Base-by-base conservation (phyloP, 805 yeast genomes). In the Candida corydali region DNA sequence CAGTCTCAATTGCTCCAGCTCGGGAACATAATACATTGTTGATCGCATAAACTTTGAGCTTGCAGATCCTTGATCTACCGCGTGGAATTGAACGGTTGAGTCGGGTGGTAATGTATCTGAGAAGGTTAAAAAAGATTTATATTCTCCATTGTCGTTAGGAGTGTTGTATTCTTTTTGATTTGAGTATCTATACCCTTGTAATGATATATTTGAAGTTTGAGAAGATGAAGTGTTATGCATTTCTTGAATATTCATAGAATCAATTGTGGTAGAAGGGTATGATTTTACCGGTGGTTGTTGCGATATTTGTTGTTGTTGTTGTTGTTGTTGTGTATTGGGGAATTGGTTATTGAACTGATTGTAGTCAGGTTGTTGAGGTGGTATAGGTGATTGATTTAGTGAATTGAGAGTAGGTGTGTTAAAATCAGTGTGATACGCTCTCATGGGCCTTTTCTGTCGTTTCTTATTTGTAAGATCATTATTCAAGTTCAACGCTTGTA, bases 11-110 rank as follows among this genome's bases (percentile, higher is more conserved):
- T 73, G 75, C 41, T 86, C 91, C 12, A 80, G 68, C 26, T 73
- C 75, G 3, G 98, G 98, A 6, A 88, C 75, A 47, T 81, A 78
- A 59, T 87, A 86, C 85, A 88, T 76, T 4, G 95, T 69, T 43
- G 86, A 64, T 41, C 95, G 71, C 53, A 85, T 75, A 56, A 80
- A 80, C 41, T 85, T 77, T 3, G 98, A 93, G 17, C 86, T 78
- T 3, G 95, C 78, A 7, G 81, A 76, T 5, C 95, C 95, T 55
- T 89, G 95, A 55, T 93, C 98, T 19, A 76, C 65, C 1, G 82
- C 75, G 31, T 65, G 68, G 52, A 69, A 86, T 44, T 77, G 80
- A 1, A 86, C 76, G 0, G 91, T 85, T 0, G 95, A 81, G 10
- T 78, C 66, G 3, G 98, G 98, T 4, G 98, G 95, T 8, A 77